These are phyloP conservation scores for Emydomyces testavorans DNA, from an alignment of 2,329 filamentous ascomycete genomes.

Conservation along the genomic window DNA sequence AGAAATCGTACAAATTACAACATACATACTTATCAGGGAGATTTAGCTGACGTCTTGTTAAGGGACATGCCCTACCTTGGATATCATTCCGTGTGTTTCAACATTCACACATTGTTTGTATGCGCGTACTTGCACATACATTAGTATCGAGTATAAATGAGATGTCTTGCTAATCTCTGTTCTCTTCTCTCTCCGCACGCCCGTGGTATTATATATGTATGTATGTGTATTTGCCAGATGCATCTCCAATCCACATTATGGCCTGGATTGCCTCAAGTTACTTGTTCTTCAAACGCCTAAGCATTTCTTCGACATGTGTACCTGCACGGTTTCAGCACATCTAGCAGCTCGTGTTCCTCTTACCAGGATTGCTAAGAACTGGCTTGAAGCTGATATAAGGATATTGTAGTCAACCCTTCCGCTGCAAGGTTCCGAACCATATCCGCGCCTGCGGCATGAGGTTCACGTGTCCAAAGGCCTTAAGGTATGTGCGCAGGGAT, in stretches of 20 bases:
- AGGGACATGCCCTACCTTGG: too few relatives aligned
- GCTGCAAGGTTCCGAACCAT: conserved; percentile 25
- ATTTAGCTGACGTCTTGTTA: too few relatives aligned
- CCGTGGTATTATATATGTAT: too few relatives aligned
- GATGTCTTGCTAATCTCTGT: too few relatives aligned
- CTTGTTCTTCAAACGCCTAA: conserved; percentile 17
- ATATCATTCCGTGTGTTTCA: too few relatives aligned
- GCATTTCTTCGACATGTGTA: conserved; percentile 20
- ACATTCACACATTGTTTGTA: too few relatives aligned
- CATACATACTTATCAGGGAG: too few relatives aligned
- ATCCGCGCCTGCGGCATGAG: conserved; percentile 20
- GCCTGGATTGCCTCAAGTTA: conserved; percentile 26
- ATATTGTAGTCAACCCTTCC: conserved; percentile 30
- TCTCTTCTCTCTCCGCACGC: neutral
- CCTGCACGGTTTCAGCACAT: conserved; percentile 25
- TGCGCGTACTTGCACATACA: too few relatives aligned
- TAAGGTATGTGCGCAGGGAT: conserved; percentile 16
- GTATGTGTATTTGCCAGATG: conserved; percentile 3
- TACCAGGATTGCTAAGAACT: neutral
- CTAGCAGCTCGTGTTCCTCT: conserved; percentile 21
- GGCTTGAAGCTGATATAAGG: conserved; percentile 27
- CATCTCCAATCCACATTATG: conserved; percentile 25
- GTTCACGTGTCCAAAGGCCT: conserved; percentile 21
- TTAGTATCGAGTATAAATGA: too few relatives aligned
- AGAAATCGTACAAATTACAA: too few relatives aligned